phyloP scores from a whole-genome alignment of 345 rosid species.

The Arabis alpina region DNA sequence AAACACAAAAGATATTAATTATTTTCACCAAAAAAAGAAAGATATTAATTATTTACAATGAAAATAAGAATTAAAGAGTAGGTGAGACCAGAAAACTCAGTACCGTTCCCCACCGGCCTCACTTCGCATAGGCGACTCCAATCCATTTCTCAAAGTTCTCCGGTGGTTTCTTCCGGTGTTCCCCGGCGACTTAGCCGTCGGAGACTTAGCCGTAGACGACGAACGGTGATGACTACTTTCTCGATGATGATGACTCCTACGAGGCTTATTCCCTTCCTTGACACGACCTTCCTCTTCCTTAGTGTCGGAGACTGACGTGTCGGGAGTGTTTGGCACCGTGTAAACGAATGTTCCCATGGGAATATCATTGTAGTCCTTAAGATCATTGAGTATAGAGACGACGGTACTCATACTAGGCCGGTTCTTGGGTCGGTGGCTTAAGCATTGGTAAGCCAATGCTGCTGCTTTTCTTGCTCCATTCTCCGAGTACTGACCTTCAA shows the following conservation, averaged over 20 bases:
- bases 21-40: no score
- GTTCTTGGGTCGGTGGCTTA: constrained; percentile 76
- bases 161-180: constrained; percentile 31
- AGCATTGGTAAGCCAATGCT: constrained; percentile 75
- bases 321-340: constrained; percentile 54
- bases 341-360: constrained; percentile 68
- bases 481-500: constrained; percentile 91
- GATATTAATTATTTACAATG: background rate
- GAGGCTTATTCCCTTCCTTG: constrained; percentile 45
- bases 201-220: constrained; percentile 45
- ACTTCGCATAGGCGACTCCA: constrained; percentile 52
- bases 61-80: constrained; percentile 7
- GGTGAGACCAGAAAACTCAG: constrained; percentile 27
- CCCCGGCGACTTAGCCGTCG: constrained; percentile 34
- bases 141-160: constrained; percentile 42
- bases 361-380: constrained; percentile 60
- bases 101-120: constrained; percentile 46
- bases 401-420: constrained; percentile 72
- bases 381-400: constrained; percentile 64
- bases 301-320: constrained; percentile 29
- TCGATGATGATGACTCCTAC: constrained; percentile 38
- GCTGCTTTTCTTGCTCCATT: constrained; percentile 78
- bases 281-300: constrained; percentile 35
- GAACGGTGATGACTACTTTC: constrained; percentile 37
- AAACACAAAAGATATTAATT: background rate